Evolutionary conservation across 2,329 filamentous ascomycete genomes (phyloP).

Genomic region (Blastomyces silverae): DNA sequence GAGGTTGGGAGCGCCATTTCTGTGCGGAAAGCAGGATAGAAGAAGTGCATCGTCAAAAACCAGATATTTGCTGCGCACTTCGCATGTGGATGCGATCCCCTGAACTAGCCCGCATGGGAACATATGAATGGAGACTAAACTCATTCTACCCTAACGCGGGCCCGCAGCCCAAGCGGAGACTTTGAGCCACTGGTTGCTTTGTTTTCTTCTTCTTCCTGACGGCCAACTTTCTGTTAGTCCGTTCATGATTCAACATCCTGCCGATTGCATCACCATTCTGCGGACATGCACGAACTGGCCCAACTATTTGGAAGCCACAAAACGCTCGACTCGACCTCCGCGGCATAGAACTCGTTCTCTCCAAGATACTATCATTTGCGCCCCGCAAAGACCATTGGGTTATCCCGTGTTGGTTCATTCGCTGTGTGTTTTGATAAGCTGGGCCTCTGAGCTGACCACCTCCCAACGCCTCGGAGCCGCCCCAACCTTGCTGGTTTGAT

Average conservation of each 20-base stretch:
- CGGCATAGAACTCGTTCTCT: neutral
- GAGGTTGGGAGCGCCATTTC: neutral
- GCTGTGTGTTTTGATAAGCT: neutral
- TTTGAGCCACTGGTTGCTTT: neutral
- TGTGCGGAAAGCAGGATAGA: neutral
- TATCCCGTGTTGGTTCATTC: neutral
- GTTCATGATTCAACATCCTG: neutral
- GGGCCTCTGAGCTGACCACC: neutral
- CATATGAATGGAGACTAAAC: neutral
- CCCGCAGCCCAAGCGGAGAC: neutral
- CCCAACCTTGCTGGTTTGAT: neutral
- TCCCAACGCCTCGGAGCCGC: neutral
- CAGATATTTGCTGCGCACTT: neutral
- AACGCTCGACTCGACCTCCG: neutral
- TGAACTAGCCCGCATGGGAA: neutral
- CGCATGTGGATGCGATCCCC: neutral
- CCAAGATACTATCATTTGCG: neutral
- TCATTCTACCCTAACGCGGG: neutral
- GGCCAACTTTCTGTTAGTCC: neutral
- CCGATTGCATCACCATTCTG: neutral
- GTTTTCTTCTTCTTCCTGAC: no score
- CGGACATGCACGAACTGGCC: neutral
- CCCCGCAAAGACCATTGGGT: neutral
- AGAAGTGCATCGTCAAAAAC: neutral
- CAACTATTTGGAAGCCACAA: neutral